Evolutionary conservation across 495 filamentous ascomycete genomes (phyloP).

Genomic region (Xanthoparmelia taractica): DNA sequence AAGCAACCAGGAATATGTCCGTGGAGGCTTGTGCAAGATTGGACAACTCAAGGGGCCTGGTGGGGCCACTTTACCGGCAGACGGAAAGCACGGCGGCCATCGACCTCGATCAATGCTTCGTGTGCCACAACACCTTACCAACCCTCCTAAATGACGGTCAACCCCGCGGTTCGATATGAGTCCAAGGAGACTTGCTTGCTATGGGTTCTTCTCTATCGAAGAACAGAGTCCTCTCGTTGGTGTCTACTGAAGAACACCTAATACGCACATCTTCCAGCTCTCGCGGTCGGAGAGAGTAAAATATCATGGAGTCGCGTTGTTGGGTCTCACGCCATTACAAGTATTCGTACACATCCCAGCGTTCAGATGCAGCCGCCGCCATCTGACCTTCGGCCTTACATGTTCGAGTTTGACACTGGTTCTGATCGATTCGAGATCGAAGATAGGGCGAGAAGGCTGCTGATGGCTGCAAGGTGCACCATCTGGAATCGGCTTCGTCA

Average conservation of each 20-base stretch:
- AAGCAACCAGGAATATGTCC: background rate
- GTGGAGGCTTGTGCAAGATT: background rate
- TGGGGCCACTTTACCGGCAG: background rate
- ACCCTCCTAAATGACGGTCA: background rate
- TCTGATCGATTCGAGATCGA: background rate
- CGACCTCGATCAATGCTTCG: background rate
- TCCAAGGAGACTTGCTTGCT: background rate
- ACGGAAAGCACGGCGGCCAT: background rate
- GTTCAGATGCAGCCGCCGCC: too few species aligned
- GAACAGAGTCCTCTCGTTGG: background rate
- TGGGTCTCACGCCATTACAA: background rate
- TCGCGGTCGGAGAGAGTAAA: background rate
- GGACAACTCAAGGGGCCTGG: background rate
- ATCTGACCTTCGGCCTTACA: background rate
- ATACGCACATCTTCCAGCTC: background rate
- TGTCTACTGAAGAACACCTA: background rate
- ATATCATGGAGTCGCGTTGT: background rate
- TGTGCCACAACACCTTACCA: background rate
- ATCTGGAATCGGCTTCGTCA: background rate
- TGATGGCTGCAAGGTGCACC: background rate
- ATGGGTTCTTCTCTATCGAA: background rate
- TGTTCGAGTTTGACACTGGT: background rate
- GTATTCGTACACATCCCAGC: too few species aligned
- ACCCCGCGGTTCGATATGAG: background rate
- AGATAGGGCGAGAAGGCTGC: background rate